Base-by-base conservation (phyloP, 1,139 yeast species). In the Saccharomycopsis crataegensis region DNA sequence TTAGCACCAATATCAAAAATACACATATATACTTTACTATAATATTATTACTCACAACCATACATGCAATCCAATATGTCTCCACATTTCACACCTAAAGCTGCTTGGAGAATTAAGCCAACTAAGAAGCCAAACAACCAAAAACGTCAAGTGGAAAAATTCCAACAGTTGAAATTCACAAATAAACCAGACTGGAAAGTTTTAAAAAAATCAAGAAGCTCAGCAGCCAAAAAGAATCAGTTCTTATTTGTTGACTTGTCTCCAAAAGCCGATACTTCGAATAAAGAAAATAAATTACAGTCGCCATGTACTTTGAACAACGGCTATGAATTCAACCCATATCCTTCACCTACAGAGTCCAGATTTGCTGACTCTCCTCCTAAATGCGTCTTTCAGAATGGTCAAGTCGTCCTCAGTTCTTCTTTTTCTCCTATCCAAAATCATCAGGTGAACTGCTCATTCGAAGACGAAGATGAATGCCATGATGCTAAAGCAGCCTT, bases 211-310 rank as follows among this genome's bases (percentile, higher is more conserved):
- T 36, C 47, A n/a, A 33, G 28, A 9, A 14, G 28, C 14, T 43
- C 51, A 8, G 49, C 48, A 38, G 34, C 48, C 17, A 48, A 45
- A 7, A 17, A 22, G 36, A 12, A 52, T 9, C 43, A 48, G 22
- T 54, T 52, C 42, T n/a, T 51, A 17, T 54, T 54, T 46, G 56
- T 54, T 22, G 57, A 54, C 43, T 46, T 54, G n/a, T 53, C 56
- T 9, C 57, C 57, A 32, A 54, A 54, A 34, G 42, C 38, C 9
- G 53, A 28, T n/a, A 51, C 32, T 3, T 43, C 8, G 12, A 34
- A 11, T 45, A 31, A 42, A 22, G 40, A 45, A 16, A 45, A 16
- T 16, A 22, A 37, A 16, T 45, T 45, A 14, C 31, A 33, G 16
- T 45, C 48, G 4, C 48, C 48, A 31, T 32, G 37, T 14, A 16